Evolutionary conservation across 768 basidiomycete species (phyloP), one percentile per base, ranked within the genome.

Genomic region (Rhizopogon vinicolor): DNA sequence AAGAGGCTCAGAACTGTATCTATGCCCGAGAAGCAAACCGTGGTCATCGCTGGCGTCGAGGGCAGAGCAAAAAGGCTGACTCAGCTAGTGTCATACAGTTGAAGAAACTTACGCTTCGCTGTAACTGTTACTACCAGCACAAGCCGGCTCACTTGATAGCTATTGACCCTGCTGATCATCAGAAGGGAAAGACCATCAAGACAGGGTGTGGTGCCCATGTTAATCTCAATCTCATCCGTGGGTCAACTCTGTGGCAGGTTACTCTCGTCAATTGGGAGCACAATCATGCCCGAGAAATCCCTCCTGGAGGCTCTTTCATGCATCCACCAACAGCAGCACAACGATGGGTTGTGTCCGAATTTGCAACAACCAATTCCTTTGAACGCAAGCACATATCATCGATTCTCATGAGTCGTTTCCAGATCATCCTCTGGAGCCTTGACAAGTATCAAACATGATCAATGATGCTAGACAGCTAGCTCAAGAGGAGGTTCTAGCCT

Each of bases 361-460:
- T 50, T 41, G 42, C 42, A 51, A 0, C 54, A 56, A 1, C 7
- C 33, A 4, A 52, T 60, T 1, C n/a, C 59, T 7, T 53, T 57
- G 9, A 12, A 56, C 22, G 49, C 62, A 1, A 51, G 65, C 1
- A n/a, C 28, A 5, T 44, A 53, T 10, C 22, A 3, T 22, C 22
- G 54, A 61, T 43, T 8, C 22, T 43, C 13, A 8, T 3, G 22
- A 43, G 22, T 8, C 28, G 22, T 59, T 56, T 43, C 60, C 58
- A 1, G 58, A 51, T 10, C 56, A 57, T 14, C 46, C 31, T 10
- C 64, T 72, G 10, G 70, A 72, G 53, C 58, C 62, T 5, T 60
- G 66, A 2, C 72, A 74, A 52, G 64, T 74, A 29, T 42, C 55
- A 2, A 72, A 73, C 44, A 54, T 70, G n/a, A 57, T 69, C 29